These are phyloP conservation scores for Angophora floribunda DNA, from an alignment of 345 rosid species.

Conservation along the genomic window DNA sequence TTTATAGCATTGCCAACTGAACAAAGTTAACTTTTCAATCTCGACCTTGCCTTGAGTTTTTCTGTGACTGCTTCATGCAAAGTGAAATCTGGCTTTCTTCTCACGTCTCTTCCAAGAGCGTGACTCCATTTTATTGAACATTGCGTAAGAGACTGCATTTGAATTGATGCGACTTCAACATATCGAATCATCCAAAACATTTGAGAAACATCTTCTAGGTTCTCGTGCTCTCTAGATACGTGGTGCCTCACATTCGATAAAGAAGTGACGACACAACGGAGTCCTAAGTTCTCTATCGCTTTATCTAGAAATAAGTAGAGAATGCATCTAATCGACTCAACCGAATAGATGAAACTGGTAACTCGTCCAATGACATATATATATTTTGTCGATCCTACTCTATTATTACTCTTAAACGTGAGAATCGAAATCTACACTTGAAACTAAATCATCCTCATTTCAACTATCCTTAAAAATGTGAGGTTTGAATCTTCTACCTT, in stretches of 20 bases:
- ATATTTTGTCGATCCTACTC: too few relatives aligned
- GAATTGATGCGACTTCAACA: not conserved
- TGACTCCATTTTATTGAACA: not conserved
- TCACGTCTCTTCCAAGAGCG: not conserved
- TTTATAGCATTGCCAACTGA: not conserved
- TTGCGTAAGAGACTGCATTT: not conserved
- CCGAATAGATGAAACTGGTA: fast-evolving
- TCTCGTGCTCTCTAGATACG: not conserved
- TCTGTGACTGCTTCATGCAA: not conserved
- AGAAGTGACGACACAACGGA: not conserved
- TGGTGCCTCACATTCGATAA: not conserved
- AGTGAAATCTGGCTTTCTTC: not conserved
- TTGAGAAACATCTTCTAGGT: not conserved
- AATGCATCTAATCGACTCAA: not conserved
- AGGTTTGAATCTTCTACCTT: too few relatives aligned
- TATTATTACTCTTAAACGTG: too few relatives aligned
- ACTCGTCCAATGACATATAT: not conserved
- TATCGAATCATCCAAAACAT: not conserved
- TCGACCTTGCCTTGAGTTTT: not conserved
- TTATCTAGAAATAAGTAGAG: not conserved
- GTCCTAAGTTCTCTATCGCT: not conserved
- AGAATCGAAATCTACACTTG: too few relatives aligned
- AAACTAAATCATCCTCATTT: too few relatives aligned
- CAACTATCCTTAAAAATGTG: too few relatives aligned
- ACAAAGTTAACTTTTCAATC: not conserved